Evolutionary conservation across 495 filamentous ascomycete species (phyloP).

Genomic region (Penicillium paradoxum): DNA sequence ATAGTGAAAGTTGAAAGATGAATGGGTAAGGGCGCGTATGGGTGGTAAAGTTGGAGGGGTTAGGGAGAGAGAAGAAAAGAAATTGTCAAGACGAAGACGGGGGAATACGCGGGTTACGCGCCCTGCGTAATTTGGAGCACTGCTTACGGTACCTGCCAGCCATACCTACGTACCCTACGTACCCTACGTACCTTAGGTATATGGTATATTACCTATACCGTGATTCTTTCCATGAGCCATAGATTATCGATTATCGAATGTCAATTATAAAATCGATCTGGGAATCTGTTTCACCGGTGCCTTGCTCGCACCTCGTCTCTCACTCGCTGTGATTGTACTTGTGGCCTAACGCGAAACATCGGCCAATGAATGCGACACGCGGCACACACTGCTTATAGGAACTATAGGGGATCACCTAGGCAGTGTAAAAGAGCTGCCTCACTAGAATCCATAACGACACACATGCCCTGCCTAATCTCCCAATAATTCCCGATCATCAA

Average conservation of each 20-base stretch:
- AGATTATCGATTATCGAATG: background rate
- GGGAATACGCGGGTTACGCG: slow-evolving; percentile 19
- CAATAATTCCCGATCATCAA: no score
- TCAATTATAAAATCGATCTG: background rate
- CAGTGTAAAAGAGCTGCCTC: background rate
- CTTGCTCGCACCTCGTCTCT: background rate
- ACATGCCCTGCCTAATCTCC: no score
- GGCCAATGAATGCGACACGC: background rate
- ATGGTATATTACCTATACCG: background rate
- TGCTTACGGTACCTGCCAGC: slow-evolving; percentile 8
- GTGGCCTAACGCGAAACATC: background rate
- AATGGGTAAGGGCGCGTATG: slow-evolving; percentile 8
- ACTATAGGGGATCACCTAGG: no score
- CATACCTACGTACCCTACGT: background rate
- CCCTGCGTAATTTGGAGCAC: slow-evolving; percentile 26
- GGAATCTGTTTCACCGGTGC: background rate
- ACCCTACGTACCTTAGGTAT: no score
- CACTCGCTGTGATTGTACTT: background rate
- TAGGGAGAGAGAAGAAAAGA: slow-evolving; percentile 18
- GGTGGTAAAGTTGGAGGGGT: slow-evolving; percentile 9
- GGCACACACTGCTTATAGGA: background rate
- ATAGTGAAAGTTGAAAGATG: background rate
- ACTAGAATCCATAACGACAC: no score
- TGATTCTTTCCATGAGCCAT: background rate
- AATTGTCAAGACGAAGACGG: slow-evolving; percentile 30